These are phyloP conservation scores for Blastocystis sp. DNA, from an alignment of 352 stramenopile species.

Conservation along the genomic window DNA sequence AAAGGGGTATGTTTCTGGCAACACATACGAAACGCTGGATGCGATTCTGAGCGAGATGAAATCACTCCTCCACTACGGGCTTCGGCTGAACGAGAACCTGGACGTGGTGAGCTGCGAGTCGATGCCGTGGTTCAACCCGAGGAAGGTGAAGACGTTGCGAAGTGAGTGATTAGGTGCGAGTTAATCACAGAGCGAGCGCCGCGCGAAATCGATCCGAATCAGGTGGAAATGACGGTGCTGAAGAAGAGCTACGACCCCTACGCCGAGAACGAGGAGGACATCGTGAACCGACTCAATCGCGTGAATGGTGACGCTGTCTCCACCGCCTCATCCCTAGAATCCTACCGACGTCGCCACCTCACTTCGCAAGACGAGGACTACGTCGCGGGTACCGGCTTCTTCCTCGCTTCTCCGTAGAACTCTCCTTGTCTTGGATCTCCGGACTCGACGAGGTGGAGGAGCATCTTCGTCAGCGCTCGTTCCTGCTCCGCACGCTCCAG, in stretches of 20 bases:
- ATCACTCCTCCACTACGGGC: slow-evolving; percentile 6
- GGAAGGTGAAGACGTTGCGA: not conserved
- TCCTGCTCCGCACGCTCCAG: slow-evolving; percentile 3
- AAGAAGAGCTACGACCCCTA: not conserved
- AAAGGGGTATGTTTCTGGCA: slow-evolving; percentile 20
- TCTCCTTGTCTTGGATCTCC: slow-evolving; percentile 55
- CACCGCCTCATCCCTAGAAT: not conserved
- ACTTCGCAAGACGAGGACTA: not conserved
- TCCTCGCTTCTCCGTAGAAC: not conserved
- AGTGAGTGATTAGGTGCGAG: not conserved
- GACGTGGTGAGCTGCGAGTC: slow-evolving; percentile 45
- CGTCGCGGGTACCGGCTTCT: not conserved
- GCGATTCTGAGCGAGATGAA: slow-evolving; percentile 1
- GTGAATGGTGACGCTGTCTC: not conserved
- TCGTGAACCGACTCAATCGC: not conserved
- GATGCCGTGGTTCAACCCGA: slow-evolving; percentile 29
- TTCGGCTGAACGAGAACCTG: not conserved
- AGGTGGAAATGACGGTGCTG: slow-evolving; percentile 11
- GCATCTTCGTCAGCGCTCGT: slow-evolving; percentile 30
- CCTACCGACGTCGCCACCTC: not conserved
- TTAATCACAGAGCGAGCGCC: not conserved
- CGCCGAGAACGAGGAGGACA: not conserved
- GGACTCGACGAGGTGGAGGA: slow-evolving; percentile 69
- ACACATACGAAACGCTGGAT: slow-evolving; percentile 3
- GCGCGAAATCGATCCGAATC: not conserved